These are phyloP conservation scores for Eimeria praecox DNA, from an alignment of 169 alveolate genomes.

Conservation along the genomic window DNA sequence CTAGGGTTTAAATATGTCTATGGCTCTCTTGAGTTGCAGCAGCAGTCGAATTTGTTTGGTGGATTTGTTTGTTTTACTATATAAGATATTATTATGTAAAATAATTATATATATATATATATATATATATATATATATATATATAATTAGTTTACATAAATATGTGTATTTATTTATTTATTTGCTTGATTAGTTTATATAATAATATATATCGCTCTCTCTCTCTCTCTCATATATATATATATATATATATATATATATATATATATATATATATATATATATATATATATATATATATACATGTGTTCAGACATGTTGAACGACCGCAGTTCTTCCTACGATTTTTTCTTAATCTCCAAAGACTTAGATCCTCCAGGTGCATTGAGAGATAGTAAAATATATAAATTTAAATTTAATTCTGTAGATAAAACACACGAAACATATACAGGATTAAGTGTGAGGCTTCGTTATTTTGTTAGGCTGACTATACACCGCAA, in stretches of 20 bases:
- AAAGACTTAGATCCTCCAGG: constrained; percentile 99
- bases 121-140: too few relatives aligned
- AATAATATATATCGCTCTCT: too few relatives aligned
- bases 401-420: constrained; percentile 95
- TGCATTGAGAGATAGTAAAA: constrained; percentile 92
- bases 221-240: too few relatives aligned
- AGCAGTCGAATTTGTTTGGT: too few relatives aligned
- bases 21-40: too few relatives aligned
- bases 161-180: background rate
- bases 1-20: too few relatives aligned
- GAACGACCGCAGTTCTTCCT: constrained; percentile 93
- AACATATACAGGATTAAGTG: constrained; percentile 98
- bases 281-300: too few relatives aligned
- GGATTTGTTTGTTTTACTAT: background rate
- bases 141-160: too few relatives aligned
- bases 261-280: background rate
- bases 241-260: constrained; percentile 87
- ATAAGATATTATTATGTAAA: background rate
- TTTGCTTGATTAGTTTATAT: too few relatives aligned
- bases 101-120: too few relatives aligned
- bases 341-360: constrained; percentile 97
- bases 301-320: constrained; percentile 88
- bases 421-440: constrained; percentile 98
- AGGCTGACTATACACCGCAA: constrained; percentile 95
- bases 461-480: constrained; percentile 94